Evolutionary conservation across 2,329 filamentous ascomycete species (phyloP), one percentile per base, ranked within the genome.

Genomic region (Phaeophleospora eucalypticola): DNA sequence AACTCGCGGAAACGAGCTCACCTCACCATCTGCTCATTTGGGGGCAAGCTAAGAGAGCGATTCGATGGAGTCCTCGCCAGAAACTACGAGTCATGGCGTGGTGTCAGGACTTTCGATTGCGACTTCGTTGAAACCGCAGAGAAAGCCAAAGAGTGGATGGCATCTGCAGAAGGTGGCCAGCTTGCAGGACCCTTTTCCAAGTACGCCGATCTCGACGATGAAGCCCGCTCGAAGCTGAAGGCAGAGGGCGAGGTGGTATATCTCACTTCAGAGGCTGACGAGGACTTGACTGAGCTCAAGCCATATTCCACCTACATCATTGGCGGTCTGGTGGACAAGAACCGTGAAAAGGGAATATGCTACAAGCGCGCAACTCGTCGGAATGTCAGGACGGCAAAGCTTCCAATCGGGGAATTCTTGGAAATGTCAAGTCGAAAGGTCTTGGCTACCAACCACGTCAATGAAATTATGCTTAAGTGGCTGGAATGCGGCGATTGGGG

Each of bases 381-480:
- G 52, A 87, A 87, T 0, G 81, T 98, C 58, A 84, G 85, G 54
- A 97, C 93, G 0, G 93, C 91, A 2, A 90, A 89, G 65, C 68
- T 98, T 45, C 93, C 93, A 0, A 97, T 98, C 59, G 89, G 89
- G n/a, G 84, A 97, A 53, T 97, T 88, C 67, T 84, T 98, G 75
- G 79, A 89, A 54, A 94, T 98, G 87, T 79, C 84, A 46, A 90
- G 86, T 59, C 81, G 93, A 24, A 82, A 85, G 58, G 87, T 98
- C 3, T 72, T 98, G 47, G 84, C 91, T 3, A 96, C 91, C 6
- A 98, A 97, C 64, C 93, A 98, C 63, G 93, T 98, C 1, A 81
- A 93, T 38, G 91, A 97, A 69, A 97, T 98, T 53, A 95, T 98
- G 88, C 71, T 95, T 37, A 83, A 82, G 56, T 98, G 90, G 89